phyloP scores from a whole-genome alignment of 495 filamentous ascomycete genomes.

The Tuber umbilicatum region DNA sequence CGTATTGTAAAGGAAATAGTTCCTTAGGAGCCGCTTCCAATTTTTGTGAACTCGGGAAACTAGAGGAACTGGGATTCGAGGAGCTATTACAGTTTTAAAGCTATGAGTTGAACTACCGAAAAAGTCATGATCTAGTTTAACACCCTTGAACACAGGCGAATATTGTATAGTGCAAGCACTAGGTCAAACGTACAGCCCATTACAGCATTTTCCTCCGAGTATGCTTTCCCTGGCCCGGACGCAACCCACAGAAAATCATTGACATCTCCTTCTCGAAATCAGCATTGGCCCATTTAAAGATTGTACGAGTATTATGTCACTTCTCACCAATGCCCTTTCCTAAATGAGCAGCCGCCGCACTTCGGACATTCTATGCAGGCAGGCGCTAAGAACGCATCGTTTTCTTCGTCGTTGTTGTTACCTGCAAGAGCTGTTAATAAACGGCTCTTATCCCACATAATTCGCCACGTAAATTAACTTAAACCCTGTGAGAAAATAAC shows the following conservation, averaged over 20 bases:
- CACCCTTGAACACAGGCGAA: not conserved
- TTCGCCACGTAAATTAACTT: not conserved
- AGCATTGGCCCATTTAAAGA: not conserved
- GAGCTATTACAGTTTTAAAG: not conserved
- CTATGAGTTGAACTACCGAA: not conserved
- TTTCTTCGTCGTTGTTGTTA: not conserved
- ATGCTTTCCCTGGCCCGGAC: not conserved
- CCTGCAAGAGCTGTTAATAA: not conserved
- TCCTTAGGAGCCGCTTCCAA: not conserved
- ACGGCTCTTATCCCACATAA: not conserved
- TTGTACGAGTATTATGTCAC: not conserved
- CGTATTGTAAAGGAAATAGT: not conserved
- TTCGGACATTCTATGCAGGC: not conserved
- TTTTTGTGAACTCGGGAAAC: not conserved
- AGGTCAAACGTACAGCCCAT: not conserved
- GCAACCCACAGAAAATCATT: not conserved
- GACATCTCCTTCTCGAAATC: not conserved
- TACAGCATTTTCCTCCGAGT: not conserved
- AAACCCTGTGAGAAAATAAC: not conserved
- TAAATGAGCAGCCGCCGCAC: not conserved
- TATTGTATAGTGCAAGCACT: not conserved
- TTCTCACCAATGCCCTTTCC: not conserved
- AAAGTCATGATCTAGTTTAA: not conserved
- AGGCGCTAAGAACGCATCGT: not conserved
- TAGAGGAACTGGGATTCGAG: not conserved